Evolutionary conservation across 2,329 filamentous ascomycete species (phyloP), one percentile per base, ranked within the genome.

Genomic region (Dothidotthia symphoricarpi): DNA sequence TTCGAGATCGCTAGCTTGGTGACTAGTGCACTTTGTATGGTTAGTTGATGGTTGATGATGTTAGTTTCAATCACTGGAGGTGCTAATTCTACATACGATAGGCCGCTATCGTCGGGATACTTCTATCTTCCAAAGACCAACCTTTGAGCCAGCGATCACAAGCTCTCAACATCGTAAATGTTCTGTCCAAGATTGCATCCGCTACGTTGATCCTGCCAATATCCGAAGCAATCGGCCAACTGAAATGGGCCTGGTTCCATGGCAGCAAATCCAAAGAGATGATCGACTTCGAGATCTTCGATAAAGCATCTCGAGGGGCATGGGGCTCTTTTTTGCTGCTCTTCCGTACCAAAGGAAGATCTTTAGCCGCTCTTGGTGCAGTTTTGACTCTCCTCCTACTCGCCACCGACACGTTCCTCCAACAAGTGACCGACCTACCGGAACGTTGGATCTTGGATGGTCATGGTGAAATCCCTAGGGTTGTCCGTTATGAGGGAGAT

Each of bases 21-120:
- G 0, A 49, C 55, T 6, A 64, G 64, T 14, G 54, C 67, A 2
- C n/a, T 53, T 0, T 62, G 64, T 33, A 59, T 71, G 34, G 52
- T 36, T 8, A 33, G 29, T 9, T 5, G 19, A 12, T 8, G 4
- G 4, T 22, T 28, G 7, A 12, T 32, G 22, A 37, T 9, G 9
- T 9, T 6, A 22, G 5, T 22, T 9, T 22, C 17, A 13, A 3
- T 25, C 2, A 16, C n/a, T n/a, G n/a, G n/a, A n/a, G n/a, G n/a
- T n/a, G n/a, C n/a, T n/a, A n/a, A n/a, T n/a, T n/a, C n/a, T n/a
- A n/a, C n/a, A n/a, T n/a, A n/a, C n/a, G n/a, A n/a, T 7, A 17
- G 42, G 36, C 40, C 5, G 54, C 53, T 3, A 69, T 70, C 7
- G 45, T 69, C 13, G 51, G 43, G 3, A 49, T 69, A 9, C 45